These are phyloP conservation scores for Pyrenula aspistea DNA, from an alignment of 495 filamentous ascomycete genomes.

Conservation along the genomic window DNA sequence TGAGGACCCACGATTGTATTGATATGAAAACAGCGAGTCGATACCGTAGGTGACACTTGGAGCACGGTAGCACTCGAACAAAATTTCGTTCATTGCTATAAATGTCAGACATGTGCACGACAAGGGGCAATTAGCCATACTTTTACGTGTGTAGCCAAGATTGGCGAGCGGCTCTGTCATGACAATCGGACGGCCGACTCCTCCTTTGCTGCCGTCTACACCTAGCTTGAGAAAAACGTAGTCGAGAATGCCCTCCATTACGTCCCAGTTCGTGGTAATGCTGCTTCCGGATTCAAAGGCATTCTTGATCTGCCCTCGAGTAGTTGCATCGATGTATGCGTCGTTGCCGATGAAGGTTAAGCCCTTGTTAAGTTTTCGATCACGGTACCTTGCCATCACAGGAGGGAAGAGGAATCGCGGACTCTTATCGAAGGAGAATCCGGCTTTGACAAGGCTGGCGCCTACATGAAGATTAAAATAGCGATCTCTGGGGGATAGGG, in stretches of 20 bases:
- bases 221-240: slow-evolving; percentile 89
- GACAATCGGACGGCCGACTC: slow-evolving; percentile 73
- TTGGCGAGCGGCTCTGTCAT: slow-evolving; percentile 97
- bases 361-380: slow-evolving; percentile 79
- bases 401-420: slow-evolving; percentile 75
- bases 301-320: slow-evolving; percentile 77
- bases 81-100: slow-evolving; percentile 86
- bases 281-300: slow-evolving; percentile 84
- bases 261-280: slow-evolving; percentile 94
- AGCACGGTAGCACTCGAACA: slow-evolving; percentile 88
- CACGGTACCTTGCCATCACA: slow-evolving; percentile 85
- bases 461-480: slow-evolving; percentile 35
- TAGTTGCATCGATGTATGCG: slow-evolving; percentile 86
- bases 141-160: slow-evolving; percentile 70
- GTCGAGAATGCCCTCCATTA: slow-evolving; percentile 84
- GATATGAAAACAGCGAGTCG: slow-evolving; percentile 90
- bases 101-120: not conserved
- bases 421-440: slow-evolving; percentile 79
- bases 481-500: not conserved
- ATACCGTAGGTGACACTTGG: slow-evolving; percentile 87
- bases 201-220: slow-evolving; percentile 58
- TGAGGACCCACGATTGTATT: slow-evolving; percentile 76
- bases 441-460: slow-evolving; percentile 77
- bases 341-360: slow-evolving; percentile 86
- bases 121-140: slow-evolving; percentile 25